Evolutionary conservation across 139 green algal genomes (phyloP).

Genomic region (Auxenochlorella pyrenoidosa): DNA sequence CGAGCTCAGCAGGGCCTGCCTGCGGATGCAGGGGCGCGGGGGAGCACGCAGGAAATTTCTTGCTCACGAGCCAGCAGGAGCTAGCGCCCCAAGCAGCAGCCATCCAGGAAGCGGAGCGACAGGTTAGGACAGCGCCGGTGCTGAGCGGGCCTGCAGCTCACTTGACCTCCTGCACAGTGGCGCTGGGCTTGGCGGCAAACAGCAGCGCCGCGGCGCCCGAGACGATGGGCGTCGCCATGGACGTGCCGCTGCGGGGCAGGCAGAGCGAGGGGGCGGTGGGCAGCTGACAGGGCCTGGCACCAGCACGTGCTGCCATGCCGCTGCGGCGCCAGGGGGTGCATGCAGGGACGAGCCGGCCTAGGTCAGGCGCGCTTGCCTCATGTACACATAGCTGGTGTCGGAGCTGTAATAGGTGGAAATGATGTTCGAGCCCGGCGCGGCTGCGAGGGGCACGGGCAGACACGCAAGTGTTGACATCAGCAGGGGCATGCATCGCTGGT

Average conservation of each 20-base stretch:
- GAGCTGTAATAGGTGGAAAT: not conserved
- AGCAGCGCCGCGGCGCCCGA: conserved; percentile 63
- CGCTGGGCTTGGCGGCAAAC: not conserved
- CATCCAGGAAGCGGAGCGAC: no score
- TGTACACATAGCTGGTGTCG: not conserved
- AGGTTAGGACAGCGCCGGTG: no score
- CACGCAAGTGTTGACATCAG: not conserved
- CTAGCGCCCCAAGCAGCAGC: no score
- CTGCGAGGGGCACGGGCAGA: not conserved
- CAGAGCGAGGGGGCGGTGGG: no score
- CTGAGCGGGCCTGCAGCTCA: not conserved
- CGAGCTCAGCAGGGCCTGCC: not conserved
- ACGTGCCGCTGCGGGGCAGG: conserved; percentile 68
- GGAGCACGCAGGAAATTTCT: not conserved
- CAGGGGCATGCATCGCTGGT: not conserved
- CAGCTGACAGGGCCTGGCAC: no score
- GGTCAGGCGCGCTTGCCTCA: not conserved
- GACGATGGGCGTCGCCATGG: conserved; percentile 84
- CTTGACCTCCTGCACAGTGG: not conserved
- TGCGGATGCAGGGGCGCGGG: not conserved
- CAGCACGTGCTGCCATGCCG: no score
- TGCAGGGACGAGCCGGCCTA: no score
- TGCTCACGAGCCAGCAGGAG: no score
- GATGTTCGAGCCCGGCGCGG: conserved; percentile 23
- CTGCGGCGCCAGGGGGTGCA: no score